Conservation (phyloP, 495 filamentous ascomycete species). For the Neurospora sp. region DNA sequence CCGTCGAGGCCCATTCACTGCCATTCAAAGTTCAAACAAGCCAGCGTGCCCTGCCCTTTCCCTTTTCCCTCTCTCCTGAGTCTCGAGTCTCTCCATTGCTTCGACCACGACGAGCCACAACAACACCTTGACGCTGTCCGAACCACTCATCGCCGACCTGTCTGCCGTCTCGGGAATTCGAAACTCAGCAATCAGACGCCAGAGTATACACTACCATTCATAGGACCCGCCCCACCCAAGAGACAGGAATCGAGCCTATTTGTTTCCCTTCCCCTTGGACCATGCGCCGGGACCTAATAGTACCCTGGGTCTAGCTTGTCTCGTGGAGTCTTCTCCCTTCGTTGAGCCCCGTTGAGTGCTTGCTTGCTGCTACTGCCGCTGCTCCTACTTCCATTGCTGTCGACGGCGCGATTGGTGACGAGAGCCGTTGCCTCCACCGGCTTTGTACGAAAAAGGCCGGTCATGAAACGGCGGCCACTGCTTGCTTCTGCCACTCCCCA, state of each 20-base stretch:
- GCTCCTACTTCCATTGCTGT: not conserved
- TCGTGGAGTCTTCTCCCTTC: constrained; percentile 1
- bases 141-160: not conserved
- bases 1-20: not conserved
- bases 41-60: not conserved
- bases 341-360: not conserved
- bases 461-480: constrained; percentile 5
- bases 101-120: not conserved
- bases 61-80: not conserved
- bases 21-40: not conserved
- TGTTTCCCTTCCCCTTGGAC: not conserved
- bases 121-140: not conserved
- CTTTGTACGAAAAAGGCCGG: constrained; percentile 5
- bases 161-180: not conserved
- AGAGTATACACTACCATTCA: not conserved
- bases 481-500: constrained; percentile 7
- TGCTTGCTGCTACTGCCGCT: not conserved
- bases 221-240: not conserved
- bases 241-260: not conserved
- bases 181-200: not conserved
- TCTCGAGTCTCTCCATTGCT: not conserved
- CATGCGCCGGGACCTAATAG: constrained; percentile 9
- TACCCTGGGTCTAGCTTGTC: not conserved
- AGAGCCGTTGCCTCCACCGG: constrained; percentile 5
- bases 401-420: constrained; percentile 15